Conservation (phyloP, 2,329 filamentous ascomycete species). For the Trichoderma asperellum region DNA sequence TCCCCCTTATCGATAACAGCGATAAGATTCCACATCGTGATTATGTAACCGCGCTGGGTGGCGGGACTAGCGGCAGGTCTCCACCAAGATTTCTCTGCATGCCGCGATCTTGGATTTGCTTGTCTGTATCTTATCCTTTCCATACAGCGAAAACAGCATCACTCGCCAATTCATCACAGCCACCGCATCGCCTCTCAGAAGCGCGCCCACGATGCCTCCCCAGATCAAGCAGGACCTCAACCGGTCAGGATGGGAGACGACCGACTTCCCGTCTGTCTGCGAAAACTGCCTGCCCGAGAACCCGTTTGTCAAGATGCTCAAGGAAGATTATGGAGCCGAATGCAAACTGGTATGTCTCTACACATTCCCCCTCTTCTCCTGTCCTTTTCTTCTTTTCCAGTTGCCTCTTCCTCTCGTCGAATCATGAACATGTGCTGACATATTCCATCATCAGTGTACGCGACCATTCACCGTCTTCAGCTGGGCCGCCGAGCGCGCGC, state of each 20-base stretch:
- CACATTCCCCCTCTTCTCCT: not conserved
- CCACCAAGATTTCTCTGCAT: conserved; percentile 24
- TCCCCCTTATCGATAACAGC: conserved; percentile 37
- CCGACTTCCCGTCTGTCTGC: conserved; percentile 85
- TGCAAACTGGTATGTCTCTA: conserved; percentile 63
- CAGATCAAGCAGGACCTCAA: conserved; percentile 97
- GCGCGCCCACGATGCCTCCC: conserved; percentile 65
- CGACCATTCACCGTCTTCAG: conserved; percentile 94
- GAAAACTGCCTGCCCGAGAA: conserved; percentile 96
- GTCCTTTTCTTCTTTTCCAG: not conserved
- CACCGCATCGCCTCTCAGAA: not conserved
- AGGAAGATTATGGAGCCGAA: conserved; percentile 91
- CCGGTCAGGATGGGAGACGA: conserved; percentile 93
- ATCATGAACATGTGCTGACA: conserved; percentile 20
- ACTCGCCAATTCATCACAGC: not conserved
- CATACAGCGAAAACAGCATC: not conserved
- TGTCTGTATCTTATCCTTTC: not conserved
- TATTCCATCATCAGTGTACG: conserved; percentile 62
- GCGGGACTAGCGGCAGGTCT: conserved; percentile 14
- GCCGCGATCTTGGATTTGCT: conserved; percentile 24
- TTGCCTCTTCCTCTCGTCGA: too few relatives aligned
- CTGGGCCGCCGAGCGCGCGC: conserved; percentile 90
- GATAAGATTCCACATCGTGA: conserved; percentile 34
- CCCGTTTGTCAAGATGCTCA: conserved; percentile 98
- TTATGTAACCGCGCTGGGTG: conserved; percentile 20